Base-by-base conservation (phyloP, 192 early-diverging fungal genomes). In the Podila epigama region DNA sequence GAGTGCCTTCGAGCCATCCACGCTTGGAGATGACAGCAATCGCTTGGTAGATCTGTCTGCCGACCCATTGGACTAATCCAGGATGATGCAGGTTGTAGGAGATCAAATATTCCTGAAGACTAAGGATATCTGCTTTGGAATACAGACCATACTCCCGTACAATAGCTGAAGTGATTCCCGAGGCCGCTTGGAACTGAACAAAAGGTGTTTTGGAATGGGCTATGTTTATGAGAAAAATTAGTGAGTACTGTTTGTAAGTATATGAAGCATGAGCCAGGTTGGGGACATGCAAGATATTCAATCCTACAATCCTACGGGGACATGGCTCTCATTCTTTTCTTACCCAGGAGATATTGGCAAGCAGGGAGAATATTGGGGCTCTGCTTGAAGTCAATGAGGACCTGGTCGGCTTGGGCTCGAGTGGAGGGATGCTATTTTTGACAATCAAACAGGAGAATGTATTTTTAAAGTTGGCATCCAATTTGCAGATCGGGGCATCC, bases 1-100 rank as follows among this genome's bases (percentile, higher is more conserved):
- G 70, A n/a, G 86, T 60, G 34, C 79, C 80, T 51, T 91, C 90
- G 35, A 89, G 75, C 63, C 86, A 87, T 22, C 89, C 85, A 33
- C 89, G 81, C 61, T 92, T 92, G 12, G 84, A 87, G 56, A 90
- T 86, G 6, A 90, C 81, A 35, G 91, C 79, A 29, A 89, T 81
- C 7, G 88, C 81, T 50, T 84, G 72, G 16, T 90, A 73, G 9
- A 89, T 58, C 56, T 85, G 81, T 53, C 87, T 85, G 31, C 81
- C 79, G 7, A 87, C 87, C 63, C 84, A 90, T 10, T 82, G 81
- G 22, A 69, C 65, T 12, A 89, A 42, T 13, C 87, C 85, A 36
- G 83, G 72, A 15, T 80, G 79, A 22, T 87, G 72, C 12, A 89
- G 66, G 59, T 79, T 87, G 55, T 84, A 91, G 15, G 80, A 78